Percentiles rank a stretch among this genome's conserved stretches.
These are phyloP conservation scores for Aureobasidium sp. DNA, from an alignment of 2,329 filamentous ascomycete genomes.

Conservation along the genomic window DNA sequence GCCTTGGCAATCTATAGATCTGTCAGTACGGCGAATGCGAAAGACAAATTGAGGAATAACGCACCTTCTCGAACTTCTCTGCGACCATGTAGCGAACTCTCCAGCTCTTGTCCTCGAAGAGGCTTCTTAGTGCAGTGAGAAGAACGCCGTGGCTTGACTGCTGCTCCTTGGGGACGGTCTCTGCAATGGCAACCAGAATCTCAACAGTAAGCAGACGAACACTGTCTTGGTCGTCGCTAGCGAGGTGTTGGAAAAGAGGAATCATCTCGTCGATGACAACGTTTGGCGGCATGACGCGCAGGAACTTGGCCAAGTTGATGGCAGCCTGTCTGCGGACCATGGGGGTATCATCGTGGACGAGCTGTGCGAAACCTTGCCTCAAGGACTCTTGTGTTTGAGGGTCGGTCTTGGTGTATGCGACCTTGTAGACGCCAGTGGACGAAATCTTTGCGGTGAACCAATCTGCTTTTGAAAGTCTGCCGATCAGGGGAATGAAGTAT, in stretches of 20 bases:
- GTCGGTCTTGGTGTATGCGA: constrained; percentile 86
- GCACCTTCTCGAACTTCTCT: constrained; percentile 92
- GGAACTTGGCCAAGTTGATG: constrained; percentile 93
- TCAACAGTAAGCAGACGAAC: constrained; percentile 93
- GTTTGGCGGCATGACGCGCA: constrained; percentile 88
- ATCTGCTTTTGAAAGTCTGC: constrained; percentile 96
- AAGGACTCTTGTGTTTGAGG: constrained; percentile 83
- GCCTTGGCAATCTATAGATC: constrained; percentile 80
- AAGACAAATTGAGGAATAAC: constrained; percentile 16
- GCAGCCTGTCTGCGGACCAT: constrained; percentile 98
- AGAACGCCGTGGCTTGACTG: constrained; percentile 93
- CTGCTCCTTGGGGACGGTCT: constrained; percentile 96
- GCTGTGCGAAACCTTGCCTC: constrained; percentile 80
- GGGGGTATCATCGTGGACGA: constrained; percentile 96
- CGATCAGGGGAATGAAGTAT: constrained; percentile 90
- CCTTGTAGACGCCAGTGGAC: constrained; percentile 88
- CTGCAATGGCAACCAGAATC: constrained; percentile 90
- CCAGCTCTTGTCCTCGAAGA: constrained; percentile 99
- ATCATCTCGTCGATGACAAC: constrained; percentile 99
- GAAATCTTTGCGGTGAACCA: constrained; percentile 99
- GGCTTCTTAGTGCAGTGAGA: constrained; percentile 77
- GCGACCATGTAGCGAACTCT: constrained; percentile 98
- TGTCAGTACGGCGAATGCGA: constrained; percentile 14
- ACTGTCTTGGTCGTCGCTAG: constrained; percentile 94
- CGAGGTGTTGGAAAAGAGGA: constrained; percentile 93